Base-by-base conservation (phyloP, 2,329 filamentous ascomycete species). In the Sphaerulina musiva region DNA sequence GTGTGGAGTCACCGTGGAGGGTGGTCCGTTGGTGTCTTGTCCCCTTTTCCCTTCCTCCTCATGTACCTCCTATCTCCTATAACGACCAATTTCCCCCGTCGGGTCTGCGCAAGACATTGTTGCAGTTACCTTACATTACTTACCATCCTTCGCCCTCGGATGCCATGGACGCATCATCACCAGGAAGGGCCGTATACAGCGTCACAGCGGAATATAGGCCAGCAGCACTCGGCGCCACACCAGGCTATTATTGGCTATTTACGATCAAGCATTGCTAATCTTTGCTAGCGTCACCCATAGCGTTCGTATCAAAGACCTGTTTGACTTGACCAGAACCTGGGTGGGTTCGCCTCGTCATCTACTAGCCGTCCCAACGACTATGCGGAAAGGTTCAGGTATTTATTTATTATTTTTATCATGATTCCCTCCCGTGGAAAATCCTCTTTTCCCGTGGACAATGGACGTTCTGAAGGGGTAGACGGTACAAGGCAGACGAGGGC, bases 301-400 rank as follows among this genome's bases (percentile, higher is more conserved):
- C 42, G 44, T 46, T 52, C 54, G 54, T 56, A 56, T 56, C 42
- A 20, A 38, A 51, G 32, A 47, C 20, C 20, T 20, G 20, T 20
- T 20, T 20, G 20, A 20, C 34, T 40, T 48, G 53, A 23, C 31
- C 42, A 41, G 46, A 12, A 23, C 14, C 42, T 17, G 38, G 46
- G 43, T 46, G 31, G 14, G 14, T 50, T 20, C 20, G 52, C 52
- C 46, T 31, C 40, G 29, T 41, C 36, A 41, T 42, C 9, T 38
- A 44, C 9, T 38, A 44, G 20, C 17, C 32, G 10, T 10, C 34
- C 34, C 34, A 38, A 38, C 34, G 34, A 38, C 12, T 11, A 38
- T 38, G 34, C 12, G 20, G 20, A 20, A 20, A 20, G 20, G 3
- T 20, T 20, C 3, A 20, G 2, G 2, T 20, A 20, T 20, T 20